phyloP scores from a whole-genome alignment of 345 rosid genomes.

The Cochlearia excelsa region DNA sequence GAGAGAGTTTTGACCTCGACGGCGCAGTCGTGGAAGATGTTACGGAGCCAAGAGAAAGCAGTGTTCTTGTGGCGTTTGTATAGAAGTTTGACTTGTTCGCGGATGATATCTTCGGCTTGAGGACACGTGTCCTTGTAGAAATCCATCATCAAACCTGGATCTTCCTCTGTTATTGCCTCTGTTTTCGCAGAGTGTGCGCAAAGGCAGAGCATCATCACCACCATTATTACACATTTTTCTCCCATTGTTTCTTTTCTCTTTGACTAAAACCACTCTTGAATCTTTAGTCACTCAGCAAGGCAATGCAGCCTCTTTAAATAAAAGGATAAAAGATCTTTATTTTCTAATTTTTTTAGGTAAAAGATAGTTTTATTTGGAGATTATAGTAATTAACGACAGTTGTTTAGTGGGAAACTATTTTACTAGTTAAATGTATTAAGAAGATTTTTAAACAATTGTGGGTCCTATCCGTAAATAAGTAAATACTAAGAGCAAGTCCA shows the following conservation, averaged over 20 bases:
- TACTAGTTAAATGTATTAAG: too few relatives aligned
- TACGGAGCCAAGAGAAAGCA: constrained; percentile 98
- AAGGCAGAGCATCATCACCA: constrained; percentile 39
- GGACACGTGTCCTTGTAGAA: constrained; percentile 90
- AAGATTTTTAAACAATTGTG: too few relatives aligned
- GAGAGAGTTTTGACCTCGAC: constrained; percentile 53
- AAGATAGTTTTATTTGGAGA: neutral
- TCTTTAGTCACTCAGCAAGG: constrained; percentile 25
- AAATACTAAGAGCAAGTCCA: too few relatives aligned
- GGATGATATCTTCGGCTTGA: constrained; percentile 90
- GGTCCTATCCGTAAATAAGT: too few relatives aligned
- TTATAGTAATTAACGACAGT: constrained; percentile 24
- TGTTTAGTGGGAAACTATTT: constrained; percentile 12
- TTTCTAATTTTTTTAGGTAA: neutral
- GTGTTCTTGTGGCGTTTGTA: constrained; percentile 99
- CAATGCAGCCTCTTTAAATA: constrained; percentile 29
- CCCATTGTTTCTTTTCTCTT: constrained; percentile 38
- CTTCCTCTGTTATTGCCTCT: constrained; percentile 43
- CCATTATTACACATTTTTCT: constrained; percentile 41
- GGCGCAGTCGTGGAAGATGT: constrained; percentile 98
- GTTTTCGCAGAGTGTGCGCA: constrained; percentile 51
- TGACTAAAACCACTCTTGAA: constrained; percentile 1
- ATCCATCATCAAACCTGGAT: constrained; percentile 71
- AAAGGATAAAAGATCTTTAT: constrained; percentile 18
- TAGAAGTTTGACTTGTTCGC: constrained; percentile 82